phyloP scores from a whole-genome alignment of 352 stramenopile genomes.

The Peronospora farinosa region DNA sequence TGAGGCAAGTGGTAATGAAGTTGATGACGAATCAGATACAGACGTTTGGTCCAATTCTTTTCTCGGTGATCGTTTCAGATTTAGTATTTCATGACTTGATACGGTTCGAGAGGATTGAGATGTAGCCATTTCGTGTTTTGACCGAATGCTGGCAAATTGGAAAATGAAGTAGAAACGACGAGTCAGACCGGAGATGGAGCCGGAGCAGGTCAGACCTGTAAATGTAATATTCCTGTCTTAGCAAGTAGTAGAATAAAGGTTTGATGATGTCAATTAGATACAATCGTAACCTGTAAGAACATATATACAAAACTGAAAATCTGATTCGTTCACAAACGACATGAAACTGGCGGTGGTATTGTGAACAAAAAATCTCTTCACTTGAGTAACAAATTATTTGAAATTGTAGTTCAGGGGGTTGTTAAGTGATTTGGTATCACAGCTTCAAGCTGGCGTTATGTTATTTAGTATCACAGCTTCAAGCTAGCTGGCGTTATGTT shows the following conservation, averaged over 20 bases:
- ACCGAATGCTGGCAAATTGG: constrained; percentile 7
- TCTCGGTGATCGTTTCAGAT: constrained; percentile 21
- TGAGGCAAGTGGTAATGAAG: constrained; percentile 15
- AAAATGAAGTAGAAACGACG: constrained; percentile 13
- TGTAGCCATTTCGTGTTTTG: constrained; percentile 3
- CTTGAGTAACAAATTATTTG: too few species aligned
- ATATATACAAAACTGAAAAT: neutral
- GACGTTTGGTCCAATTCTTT: constrained; percentile 1
- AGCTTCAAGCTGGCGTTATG: too few species aligned
- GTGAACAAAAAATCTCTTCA: too few species aligned
- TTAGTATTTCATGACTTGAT: constrained; percentile 11
- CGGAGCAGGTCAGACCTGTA: constrained; percentile 4
- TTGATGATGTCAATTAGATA: neutral
- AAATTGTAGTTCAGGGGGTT: too few species aligned
- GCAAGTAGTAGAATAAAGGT: neutral
- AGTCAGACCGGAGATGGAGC: constrained; percentile 6
- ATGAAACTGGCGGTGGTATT: constrained; percentile 1
- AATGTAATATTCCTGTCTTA: neutral
- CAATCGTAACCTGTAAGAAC: constrained; percentile 4
- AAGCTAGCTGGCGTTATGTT: too few species aligned
- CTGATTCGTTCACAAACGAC: constrained; percentile 5
- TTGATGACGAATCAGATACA: constrained; percentile 2
- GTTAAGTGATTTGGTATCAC: too few species aligned
- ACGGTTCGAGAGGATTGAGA: neutral
- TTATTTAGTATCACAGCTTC: too few species aligned